These are phyloP conservation scores for Alliaria petiolata DNA, from an alignment of 345 rosid genomes.

Conservation along the genomic window DNA sequence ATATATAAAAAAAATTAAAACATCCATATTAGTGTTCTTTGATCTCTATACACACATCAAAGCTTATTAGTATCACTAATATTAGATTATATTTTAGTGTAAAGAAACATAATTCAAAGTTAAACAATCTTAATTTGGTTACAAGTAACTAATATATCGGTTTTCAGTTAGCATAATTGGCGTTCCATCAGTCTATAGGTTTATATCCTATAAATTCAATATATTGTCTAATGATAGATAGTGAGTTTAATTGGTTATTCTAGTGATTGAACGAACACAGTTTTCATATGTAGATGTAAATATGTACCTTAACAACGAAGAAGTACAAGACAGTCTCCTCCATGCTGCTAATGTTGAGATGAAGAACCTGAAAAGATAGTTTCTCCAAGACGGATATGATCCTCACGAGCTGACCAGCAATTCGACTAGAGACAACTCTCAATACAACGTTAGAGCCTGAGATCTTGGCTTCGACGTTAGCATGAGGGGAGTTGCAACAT, in stretches of 20 bases:
- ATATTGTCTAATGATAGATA: background rate
- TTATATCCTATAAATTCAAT: background rate
- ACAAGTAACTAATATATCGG: background rate
- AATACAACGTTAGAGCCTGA: conserved; percentile 75
- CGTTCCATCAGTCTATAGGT: background rate
- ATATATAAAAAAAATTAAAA: background rate
- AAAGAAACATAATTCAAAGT: background rate
- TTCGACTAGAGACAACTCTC: conserved; percentile 53
- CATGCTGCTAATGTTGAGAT: conserved; percentile 84
- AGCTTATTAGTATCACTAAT: background rate
- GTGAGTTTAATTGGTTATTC: background rate
- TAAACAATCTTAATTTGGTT: background rate
- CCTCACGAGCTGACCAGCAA: conserved; percentile 64
- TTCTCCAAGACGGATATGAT: conserved; percentile 70
- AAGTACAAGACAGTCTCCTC: conserved; percentile 89
- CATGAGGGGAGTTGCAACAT: conserved; percentile 75
- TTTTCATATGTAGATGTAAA: background rate
- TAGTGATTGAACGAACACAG: background rate
- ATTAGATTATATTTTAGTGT: background rate
- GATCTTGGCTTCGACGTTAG: conserved; percentile 90
- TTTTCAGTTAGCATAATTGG: background rate
- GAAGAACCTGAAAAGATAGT: conserved; percentile 74
- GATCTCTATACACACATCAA: background rate
- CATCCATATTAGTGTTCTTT: background rate
- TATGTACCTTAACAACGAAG: conserved; percentile 73